Evolutionary conservation across 208 protist species (phyloP), one percentile per base, ranked within the genome.

Genomic region (Crithidia fasciculata): DNA sequence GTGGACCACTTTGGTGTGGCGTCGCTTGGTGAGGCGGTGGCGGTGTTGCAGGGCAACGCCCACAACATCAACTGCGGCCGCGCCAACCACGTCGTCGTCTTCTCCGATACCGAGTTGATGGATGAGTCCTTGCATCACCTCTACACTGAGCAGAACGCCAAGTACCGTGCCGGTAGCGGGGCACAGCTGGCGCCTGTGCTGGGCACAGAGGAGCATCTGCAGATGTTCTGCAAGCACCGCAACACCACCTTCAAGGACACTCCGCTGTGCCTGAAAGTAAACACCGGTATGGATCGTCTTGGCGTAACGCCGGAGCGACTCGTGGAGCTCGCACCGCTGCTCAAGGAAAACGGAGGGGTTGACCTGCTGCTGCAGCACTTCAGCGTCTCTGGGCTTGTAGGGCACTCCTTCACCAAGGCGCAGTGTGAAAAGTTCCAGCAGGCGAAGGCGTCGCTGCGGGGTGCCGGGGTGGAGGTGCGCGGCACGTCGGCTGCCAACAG

Each of bases 251-350:
- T 87, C 57, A 78, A 77, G 52, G 49, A 78, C 66, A 82, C 80
- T 0, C 80, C 83, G 19, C 68, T 90, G 64, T 86, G 70, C 49
- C 49, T 87, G 40, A 90, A 87, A 63, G 45, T 87, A 4, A 87
- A 86, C 74, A 87, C 82, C 18, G 75, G 85, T 18, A 90, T 90
- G 80, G 80, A 85, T 53, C 79, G 82, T 16, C 78, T 90, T 36
- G 82, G 80, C n/a, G 60, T 87, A 16, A 72, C 62, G 13, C 70
- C 72, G 44, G 74, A 82, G 52, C 76, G 81, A 18, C 55, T 90
- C 8, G 44, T 67, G 53, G 76, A 74, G 52, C 49, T 81, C 19
- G 58, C 74, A 8, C 77, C 85, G 44, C 19, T 84, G 37, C 74
- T 90, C 16, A 81, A 75, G 44, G 64, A 80, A 55, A 78, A 66